Conservation (phyloP, 1,284 basidiomycete species). For the Chalciporus sp. region DNA sequence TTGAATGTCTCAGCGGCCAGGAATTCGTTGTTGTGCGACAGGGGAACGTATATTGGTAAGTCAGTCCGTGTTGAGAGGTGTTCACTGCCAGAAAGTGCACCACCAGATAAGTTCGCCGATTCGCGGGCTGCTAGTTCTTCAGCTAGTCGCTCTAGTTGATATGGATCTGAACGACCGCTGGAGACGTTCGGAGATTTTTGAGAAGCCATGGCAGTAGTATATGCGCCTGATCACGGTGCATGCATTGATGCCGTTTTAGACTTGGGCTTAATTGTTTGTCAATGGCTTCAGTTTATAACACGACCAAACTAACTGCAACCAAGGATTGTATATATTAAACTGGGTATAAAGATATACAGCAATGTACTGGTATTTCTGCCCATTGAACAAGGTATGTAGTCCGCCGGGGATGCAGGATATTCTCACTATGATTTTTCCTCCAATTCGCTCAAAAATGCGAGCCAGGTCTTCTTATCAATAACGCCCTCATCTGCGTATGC, state of each 20-base stretch:
- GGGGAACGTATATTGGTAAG: constrained; percentile 74
- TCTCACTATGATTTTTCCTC: constrained; percentile 51
- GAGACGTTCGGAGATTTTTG: constrained; percentile 18
- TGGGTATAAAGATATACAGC: background rate
- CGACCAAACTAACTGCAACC: constrained; percentile 13
- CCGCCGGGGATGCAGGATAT: background rate
- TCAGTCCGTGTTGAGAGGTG: constrained; percentile 36
- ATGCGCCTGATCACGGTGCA: background rate
- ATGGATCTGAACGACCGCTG: constrained; percentile 47
- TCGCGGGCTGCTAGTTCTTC: constrained; percentile 71
- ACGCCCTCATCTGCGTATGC: constrained; percentile 75
- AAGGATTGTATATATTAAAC: background rate
- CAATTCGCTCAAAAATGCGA: constrained; percentile 76
- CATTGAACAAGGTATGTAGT: background rate
- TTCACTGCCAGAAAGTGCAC: constrained; percentile 11
- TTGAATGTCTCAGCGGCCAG: constrained; percentile 73
- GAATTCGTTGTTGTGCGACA: constrained; percentile 79
- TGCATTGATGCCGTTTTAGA: background rate
- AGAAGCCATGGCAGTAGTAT: constrained; percentile 21
- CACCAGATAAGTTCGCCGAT: constrained; percentile 23
- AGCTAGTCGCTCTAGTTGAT: constrained; percentile 68
- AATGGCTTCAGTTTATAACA: constrained; percentile 30
- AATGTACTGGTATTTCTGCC: background rate
- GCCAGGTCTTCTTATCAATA: constrained; percentile 93
- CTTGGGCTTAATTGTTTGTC: constrained; percentile 19